Evolutionary conservation across 345 rosid species (phyloP).

Genomic region (Eucalyptus sp.): DNA sequence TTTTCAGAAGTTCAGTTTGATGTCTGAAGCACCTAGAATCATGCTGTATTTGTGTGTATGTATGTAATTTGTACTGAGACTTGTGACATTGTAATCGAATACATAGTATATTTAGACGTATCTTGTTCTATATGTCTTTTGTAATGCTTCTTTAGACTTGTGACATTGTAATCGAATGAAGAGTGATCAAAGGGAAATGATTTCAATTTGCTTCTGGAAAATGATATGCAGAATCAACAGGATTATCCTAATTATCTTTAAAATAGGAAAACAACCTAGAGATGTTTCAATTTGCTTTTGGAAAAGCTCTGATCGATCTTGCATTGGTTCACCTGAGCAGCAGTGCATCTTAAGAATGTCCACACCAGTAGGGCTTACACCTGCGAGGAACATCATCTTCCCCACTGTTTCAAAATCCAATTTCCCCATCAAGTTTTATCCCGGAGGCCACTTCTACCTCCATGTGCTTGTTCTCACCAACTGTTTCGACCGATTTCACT

Average conservation of each 20-base stretch:
- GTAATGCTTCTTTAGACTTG: background rate
- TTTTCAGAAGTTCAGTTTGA: background rate
- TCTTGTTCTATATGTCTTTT: background rate
- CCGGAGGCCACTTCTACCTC: no score
- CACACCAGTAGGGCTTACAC: conserved; percentile 32
- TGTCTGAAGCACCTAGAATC: background rate
- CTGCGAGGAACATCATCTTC: no score
- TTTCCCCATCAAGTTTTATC: no score
- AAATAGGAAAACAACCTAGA: background rate
- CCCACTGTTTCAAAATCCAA: no score
- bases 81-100: background rate
- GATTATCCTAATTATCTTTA: background rate
- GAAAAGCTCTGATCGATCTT: no score
- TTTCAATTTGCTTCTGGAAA: no score
- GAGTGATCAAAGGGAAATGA: background rate
- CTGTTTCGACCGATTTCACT: no score
- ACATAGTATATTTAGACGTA: background rate
- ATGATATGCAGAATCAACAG: background rate
- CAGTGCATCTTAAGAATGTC: background rate
- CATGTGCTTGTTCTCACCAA: no score
- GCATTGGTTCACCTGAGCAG: no score
- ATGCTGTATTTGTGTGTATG: background rate
- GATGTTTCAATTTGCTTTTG: conserved; percentile 22
- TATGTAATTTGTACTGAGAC: background rate
- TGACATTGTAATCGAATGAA: background rate